A percentile compares a stretch with the other conserved stretches of the same genome.
These are phyloP conservation scores for Knufia fluminis DNA, from an alignment of 2,329 filamentous ascomycete genomes.

Conservation along the genomic window DNA sequence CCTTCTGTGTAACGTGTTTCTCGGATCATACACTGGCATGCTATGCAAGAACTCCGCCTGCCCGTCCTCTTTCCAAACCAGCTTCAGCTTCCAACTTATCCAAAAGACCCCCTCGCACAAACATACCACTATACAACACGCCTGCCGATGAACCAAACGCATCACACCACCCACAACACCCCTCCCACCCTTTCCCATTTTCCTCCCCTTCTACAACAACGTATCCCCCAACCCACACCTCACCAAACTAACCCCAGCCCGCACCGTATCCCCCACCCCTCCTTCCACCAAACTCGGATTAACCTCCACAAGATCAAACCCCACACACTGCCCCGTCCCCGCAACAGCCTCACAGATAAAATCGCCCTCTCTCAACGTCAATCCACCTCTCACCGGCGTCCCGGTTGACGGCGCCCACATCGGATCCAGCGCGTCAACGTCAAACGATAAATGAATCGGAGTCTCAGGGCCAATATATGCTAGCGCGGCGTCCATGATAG, in stretches of 20 bases:
- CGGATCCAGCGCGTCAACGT: constrained; percentile 92
- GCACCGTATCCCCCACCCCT: constrained; percentile 75
- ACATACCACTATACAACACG: no score
- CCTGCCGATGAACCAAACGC: no score
- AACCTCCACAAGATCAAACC: constrained; percentile 75
- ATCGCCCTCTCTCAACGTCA: constrained; percentile 91
- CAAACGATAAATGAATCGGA: constrained; percentile 93
- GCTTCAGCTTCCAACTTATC: no score
- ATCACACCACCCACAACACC: no score
- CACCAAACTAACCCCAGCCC: constrained; percentile 84
- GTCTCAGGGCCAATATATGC: constrained; percentile 90
- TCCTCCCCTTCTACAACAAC: not conserved
- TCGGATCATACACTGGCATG: no score
- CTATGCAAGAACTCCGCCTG: no score
- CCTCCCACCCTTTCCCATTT: not conserved
- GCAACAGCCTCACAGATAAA: constrained; percentile 89
- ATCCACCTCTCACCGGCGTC: constrained; percentile 82
- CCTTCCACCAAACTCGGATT: constrained; percentile 62
- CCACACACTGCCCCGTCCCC: constrained; percentile 66
- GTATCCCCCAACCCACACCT: constrained; percentile 88
- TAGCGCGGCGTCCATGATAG: constrained; percentile 96
- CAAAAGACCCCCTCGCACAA: no score
- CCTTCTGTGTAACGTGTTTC: no score
- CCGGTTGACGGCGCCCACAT: constrained; percentile 95
- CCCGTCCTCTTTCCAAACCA: no score